Evolutionary conservation across 208 protist genomes (phyloP).

Genomic region (Spongospora subterranea): DNA sequence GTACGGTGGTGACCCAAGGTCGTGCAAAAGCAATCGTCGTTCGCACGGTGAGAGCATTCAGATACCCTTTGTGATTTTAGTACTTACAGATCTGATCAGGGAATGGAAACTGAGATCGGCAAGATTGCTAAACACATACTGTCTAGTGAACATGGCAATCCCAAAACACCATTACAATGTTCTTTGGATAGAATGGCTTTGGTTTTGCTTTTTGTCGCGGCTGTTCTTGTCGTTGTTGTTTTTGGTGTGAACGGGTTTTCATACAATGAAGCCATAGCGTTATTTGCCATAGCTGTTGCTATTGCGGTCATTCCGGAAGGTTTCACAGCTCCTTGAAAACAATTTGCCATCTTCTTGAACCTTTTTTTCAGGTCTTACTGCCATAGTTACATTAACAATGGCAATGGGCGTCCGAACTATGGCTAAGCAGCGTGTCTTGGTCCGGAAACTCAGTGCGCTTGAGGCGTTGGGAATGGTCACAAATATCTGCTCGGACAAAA

Average conservation of each 20-base stretch:
- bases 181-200: slow-evolving; percentile 44
- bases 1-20: slow-evolving; percentile 55
- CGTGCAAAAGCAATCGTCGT: slow-evolving; percentile 52
- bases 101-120: slow-evolving; percentile 56
- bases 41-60: neutral
- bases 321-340: neutral
- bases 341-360: neutral
- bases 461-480: slow-evolving; percentile 95
- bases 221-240: neutral
- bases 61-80: neutral
- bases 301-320: slow-evolving; percentile 98
- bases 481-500: slow-evolving; percentile 98
- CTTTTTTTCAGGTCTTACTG: slow-evolving; percentile 77
- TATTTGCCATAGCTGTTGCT: slow-evolving; percentile 89
- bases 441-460: slow-evolving; percentile 90
- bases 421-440: slow-evolving; percentile 91
- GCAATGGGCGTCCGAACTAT: slow-evolving; percentile 91
- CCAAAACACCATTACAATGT: slow-evolving; percentile 61
- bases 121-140: slow-evolving; percentile 37
- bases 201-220: neutral
- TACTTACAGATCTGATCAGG: neutral
- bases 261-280: neutral
- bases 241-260: slow-evolving; percentile 2
- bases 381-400: slow-evolving; percentile 92
- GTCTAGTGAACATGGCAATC: neutral